These are phyloP conservation scores for Bidens hawaiensis DNA, from an alignment of 140 eudicot genomes.

Conservation along the genomic window DNA sequence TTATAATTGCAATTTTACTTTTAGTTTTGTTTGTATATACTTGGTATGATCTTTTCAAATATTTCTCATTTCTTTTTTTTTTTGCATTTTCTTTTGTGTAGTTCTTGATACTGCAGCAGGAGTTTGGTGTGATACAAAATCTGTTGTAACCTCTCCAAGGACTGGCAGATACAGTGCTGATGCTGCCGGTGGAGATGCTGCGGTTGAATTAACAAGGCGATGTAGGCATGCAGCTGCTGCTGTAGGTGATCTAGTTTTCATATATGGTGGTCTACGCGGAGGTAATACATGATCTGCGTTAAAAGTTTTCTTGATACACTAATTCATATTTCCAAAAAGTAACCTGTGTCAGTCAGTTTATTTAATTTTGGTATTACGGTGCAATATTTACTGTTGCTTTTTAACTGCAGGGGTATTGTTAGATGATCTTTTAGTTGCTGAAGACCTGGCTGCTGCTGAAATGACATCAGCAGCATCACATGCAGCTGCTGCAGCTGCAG, in stretches of 20 bases:
- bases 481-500: conserved; percentile 96
- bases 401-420: conserved; percentile 67
- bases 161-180: conserved; percentile 97
- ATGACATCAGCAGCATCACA: conserved; percentile 95
- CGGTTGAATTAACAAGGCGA: conserved; percentile 93
- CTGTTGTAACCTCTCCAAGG: conserved; percentile 94
- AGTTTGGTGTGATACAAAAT: conserved; percentile 98
- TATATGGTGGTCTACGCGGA: conserved; percentile 97
- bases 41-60: conserved; percentile 5
- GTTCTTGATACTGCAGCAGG: conserved; percentile 99
- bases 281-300: conserved; percentile 48
- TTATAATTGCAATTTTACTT: conserved; percentile 1
- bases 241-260: conserved; percentile 83
- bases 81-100: conserved; percentile 24
- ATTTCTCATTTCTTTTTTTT: background rate
- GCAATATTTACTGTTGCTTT: conserved; percentile 14
- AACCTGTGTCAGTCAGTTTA: background rate
- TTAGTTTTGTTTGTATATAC: conserved; percentile 5
- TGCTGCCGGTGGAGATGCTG: conserved; percentile 99
- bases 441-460: conserved; percentile 99
- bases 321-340: background rate
- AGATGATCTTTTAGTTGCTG: conserved; percentile 96
- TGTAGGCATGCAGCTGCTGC: conserved; percentile 99
- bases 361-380: background rate
- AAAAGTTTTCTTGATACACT: background rate